Conservation (phyloP, 2,329 filamentous ascomycete species). For the Nemania diffusa region DNA sequence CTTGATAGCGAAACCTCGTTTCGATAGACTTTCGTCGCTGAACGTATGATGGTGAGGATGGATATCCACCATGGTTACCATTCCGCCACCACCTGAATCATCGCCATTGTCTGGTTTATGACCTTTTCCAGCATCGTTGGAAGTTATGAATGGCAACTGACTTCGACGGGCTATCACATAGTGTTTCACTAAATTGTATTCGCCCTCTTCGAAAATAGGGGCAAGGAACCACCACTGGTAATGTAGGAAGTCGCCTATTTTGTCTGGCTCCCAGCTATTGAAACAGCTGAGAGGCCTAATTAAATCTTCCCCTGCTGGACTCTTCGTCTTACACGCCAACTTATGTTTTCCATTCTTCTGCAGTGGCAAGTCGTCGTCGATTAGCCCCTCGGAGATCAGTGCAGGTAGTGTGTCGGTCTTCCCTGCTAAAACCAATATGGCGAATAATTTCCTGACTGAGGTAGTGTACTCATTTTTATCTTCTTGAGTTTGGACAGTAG, state of each 20-base stretch:
- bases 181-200: conserved; percentile 8
- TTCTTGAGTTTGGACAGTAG: no score
- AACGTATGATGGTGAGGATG: conserved; percentile 21
- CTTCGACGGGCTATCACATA: not conserved
- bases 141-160: not conserved
- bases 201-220: not conserved
- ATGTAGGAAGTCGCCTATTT: not conserved
- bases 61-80: conserved; percentile 4
- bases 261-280: not conserved
- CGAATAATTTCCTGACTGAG: not conserved
- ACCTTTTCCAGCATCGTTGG: not conserved
- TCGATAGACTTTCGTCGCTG: not conserved
- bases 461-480: not conserved
- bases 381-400: not conserved
- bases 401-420: not conserved
- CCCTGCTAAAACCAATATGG: not conserved
- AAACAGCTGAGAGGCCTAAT: not conserved
- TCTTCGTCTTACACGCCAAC: not conserved
- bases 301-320: not conserved
- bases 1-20: conserved; percentile 7
- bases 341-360: not conserved
- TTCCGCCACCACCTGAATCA: not conserved
- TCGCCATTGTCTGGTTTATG: not conserved
- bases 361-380: not conserved
- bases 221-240: conserved; percentile 13